Evolutionary conservation across 148 eudicot species (phyloP).

Genomic region (Vaccinium corymbosum): DNA sequence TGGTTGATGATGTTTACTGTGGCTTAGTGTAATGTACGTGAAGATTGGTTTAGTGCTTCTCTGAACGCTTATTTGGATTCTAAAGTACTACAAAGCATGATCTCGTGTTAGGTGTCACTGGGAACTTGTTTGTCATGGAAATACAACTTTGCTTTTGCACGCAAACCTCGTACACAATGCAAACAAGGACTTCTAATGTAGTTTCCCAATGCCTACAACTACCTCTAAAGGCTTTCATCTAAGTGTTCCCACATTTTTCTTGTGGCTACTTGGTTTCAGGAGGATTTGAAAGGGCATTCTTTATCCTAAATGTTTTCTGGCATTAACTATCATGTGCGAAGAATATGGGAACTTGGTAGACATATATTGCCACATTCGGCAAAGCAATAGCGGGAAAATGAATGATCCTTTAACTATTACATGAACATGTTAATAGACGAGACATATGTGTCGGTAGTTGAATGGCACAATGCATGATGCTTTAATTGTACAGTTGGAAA

Average conservation of each 20-base stretch:
- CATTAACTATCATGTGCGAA: background rate
- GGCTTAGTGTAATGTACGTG: background rate
- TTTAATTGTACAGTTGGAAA: background rate
- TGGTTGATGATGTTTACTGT: background rate
- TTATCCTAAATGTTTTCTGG: background rate
- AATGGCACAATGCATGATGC: background rate
- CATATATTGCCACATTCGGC: background rate
- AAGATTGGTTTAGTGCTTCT: background rate
- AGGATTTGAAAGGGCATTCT: slow-evolving; percentile 4
- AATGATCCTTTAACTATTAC: background rate
- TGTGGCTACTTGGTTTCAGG: background rate
- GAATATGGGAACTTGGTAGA: background rate
- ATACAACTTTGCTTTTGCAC: background rate
- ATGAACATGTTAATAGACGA: background rate
- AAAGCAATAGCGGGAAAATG: background rate
- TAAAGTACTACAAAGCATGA: background rate
- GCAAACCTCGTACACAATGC: background rate
- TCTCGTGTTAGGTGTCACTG: background rate
- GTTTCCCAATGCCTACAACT: background rate
- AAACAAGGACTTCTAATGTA: background rate
- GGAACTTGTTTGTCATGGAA: background rate
- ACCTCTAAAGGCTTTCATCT: background rate
- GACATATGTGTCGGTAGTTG: background rate
- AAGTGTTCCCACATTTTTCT: background rate
- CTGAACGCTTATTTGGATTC: background rate